Base-by-base conservation (phyloP, 2,329 filamentous ascomycete species). In the Aurifilum marmelostoma region DNA sequence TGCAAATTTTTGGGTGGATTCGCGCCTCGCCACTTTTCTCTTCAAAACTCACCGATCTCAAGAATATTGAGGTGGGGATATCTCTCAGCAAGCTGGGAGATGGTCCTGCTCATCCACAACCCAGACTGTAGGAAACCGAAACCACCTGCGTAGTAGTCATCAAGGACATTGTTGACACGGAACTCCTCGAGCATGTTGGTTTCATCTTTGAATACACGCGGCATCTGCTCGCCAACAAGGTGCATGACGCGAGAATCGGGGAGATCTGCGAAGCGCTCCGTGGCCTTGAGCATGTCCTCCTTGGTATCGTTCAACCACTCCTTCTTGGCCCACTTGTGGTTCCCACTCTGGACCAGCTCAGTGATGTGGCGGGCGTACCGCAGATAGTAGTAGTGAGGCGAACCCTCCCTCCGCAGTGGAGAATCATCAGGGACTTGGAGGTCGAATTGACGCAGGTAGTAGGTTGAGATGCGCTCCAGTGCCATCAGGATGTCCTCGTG, bases 41-140 rank as follows among this genome's bases (percentile, higher is more conserved):
- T 24, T 9, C 52, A 29, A 7, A 2, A 56, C 65, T 47, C 1
- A 65, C 81, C 80, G 3, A 81, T 74, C 34, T 75, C 73, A 6
- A 84, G 66, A 32, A 83, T 76, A 1, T 78, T 77, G 50, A 79
- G 72, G 24, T 77, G 76, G 0, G 43, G 60, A 24, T 62, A 43
- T 9, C 64, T 64, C 76, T 81, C 58, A 0, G 74, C 70, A 39
- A 85, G 74, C 29, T 78, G 76, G 8, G 14, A 27, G 64, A 58
- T 12, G 9, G 27, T 29, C 9, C n/a, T 24, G 21, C 24, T 34
- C 7, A 67, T 47, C 66, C 66, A 67, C 6, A 27, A 37, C 2
- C 34, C 32, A 27, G 58, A 18, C n/a, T 67, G 47, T 1, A n/a
- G 11, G 24, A 63, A 34, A 7, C 66, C 66, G 16, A 67, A 67